Conservation (phyloP, 2,329 filamentous ascomycete genomes). For the Ophiostoma novo-ulmi region DNA sequence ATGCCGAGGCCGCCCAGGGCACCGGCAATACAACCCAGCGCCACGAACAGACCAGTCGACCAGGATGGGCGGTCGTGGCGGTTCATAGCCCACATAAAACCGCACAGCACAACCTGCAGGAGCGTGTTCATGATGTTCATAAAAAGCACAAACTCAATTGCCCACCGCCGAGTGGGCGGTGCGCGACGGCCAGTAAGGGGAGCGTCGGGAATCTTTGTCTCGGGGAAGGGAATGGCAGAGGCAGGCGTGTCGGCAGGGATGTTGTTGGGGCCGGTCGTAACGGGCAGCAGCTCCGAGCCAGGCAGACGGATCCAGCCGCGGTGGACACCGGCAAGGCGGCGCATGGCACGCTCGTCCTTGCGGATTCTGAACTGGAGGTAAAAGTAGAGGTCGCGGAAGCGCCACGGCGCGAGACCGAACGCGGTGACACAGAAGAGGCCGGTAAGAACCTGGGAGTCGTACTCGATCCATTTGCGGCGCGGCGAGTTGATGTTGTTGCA, state of each 20-base stretch:
- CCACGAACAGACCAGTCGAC: constrained; percentile 75
- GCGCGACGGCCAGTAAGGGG: constrained; percentile 70
- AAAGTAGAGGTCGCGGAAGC: constrained; percentile 73
- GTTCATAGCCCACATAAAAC: constrained; percentile 79
- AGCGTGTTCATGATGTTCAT: constrained; percentile 74
- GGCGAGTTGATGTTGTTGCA: constrained; percentile 71
- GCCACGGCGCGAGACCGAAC: constrained; percentile 79
- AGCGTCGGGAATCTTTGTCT: constrained; percentile 56
- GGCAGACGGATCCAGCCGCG: constrained; percentile 68
- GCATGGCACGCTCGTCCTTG: constrained; percentile 49
- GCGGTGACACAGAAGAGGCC: constrained; percentile 81
- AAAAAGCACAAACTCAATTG: constrained; percentile 74
- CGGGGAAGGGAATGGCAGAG: constrained; percentile 57
- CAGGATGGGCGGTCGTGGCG: constrained; percentile 69
- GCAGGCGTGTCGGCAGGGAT: constrained; percentile 40
- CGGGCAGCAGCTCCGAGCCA: constrained; percentile 56
- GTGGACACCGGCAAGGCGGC: constrained; percentile 68
- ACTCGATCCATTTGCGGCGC: constrained; percentile 79
- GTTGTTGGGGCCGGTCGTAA: constrained; percentile 49
- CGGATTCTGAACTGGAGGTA: constrained; percentile 59
- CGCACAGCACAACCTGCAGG: constrained; percentile 66
- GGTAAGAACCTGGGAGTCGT: constrained; percentile 76
- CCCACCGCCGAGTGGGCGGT: constrained; percentile 63
- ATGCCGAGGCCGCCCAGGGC: constrained; percentile 64
- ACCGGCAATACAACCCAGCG: constrained; percentile 64